A percentile compares a stretch with the other conserved stretches of the same genome.
phyloP scores from a whole-genome alignment of 2,329 filamentous ascomycete genomes.

The Paraphoma sp. region DNA sequence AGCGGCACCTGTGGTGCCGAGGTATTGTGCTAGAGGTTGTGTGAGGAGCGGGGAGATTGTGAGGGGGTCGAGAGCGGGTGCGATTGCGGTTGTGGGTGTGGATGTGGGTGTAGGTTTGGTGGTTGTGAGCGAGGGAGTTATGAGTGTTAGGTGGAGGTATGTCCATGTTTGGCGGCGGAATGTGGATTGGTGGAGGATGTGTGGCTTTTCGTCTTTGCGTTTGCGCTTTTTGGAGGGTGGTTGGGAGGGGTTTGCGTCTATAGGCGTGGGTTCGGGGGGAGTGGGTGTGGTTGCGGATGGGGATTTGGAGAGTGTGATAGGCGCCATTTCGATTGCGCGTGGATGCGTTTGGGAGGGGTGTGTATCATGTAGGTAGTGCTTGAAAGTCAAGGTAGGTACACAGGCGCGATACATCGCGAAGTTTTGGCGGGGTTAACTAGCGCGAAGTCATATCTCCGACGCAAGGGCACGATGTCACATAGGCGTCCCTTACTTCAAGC shows the following conservation, averaged over 20 bases:
- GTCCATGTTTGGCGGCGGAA: conserved; percentile 48
- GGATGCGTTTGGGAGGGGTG: too few relatives aligned
- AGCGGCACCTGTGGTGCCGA: conserved; percentile 71
- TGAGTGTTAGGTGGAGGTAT: conserved; percentile 52
- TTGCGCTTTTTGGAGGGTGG: conserved; percentile 13
- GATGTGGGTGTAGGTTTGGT: not conserved
- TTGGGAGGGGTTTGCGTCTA: not conserved
- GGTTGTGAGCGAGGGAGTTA: conserved; percentile 18
- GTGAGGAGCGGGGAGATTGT: conserved; percentile 69
- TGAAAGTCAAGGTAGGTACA: not conserved
- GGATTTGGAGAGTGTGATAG: not conserved
- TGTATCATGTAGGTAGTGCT: too few relatives aligned
- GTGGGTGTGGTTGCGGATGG: not conserved
- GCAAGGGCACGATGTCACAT: not conserved
- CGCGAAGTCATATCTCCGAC: conserved; percentile 21
- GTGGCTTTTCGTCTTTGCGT: conserved; percentile 17
- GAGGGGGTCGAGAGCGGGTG: conserved; percentile 58
- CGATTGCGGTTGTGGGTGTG: conserved; percentile 1
- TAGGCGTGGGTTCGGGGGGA: not conserved
- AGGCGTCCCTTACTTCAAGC: too few relatives aligned
- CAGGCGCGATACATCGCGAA: conserved; percentile 9
- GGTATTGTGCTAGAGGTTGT: conserved; percentile 69
- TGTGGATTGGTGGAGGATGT: conserved; percentile 45
- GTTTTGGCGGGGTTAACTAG: conserved; percentile 32
- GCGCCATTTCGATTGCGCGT: not conserved